Conservation (phyloP, 2,329 filamentous ascomycete genomes). For the Fonsecaea pugnacius region DNA sequence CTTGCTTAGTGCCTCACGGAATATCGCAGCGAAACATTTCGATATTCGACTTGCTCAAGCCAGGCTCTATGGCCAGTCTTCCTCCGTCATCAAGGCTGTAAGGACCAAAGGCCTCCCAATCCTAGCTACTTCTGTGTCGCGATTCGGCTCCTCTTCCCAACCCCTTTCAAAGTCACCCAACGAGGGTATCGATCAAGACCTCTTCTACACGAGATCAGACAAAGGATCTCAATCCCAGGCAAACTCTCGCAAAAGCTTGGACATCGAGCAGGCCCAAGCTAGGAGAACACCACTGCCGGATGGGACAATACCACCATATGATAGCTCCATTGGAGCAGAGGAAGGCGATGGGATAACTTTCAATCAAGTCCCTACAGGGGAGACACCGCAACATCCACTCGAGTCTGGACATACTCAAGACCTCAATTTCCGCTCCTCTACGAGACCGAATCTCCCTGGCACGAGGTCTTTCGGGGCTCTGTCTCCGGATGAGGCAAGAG, state of each 20-base stretch:
- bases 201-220: constrained; percentile 53
- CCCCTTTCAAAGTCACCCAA: constrained; percentile 20
- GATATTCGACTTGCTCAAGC: constrained; percentile 64
- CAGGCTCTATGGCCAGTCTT: constrained; percentile 67
- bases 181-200: constrained; percentile 55
- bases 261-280: constrained; percentile 54
- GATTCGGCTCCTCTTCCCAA: constrained; percentile 47
- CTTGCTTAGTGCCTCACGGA: constrained; percentile 70
- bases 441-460: constrained; percentile 48
- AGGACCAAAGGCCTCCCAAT: constrained; percentile 50
- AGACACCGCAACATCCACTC: constrained; percentile 38
- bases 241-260: constrained; percentile 46
- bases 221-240: constrained; percentile 48
- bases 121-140: constrained; percentile 30
- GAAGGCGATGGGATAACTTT: constrained; percentile 32
- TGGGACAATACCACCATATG: constrained; percentile 52
- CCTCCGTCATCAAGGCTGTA: constrained; percentile 65
- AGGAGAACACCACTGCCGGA: constrained; percentile 53
- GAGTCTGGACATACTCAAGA: constrained; percentile 40
- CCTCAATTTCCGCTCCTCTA: constrained; percentile 47
- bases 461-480: constrained; percentile 41
- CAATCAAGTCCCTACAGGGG: constrained; percentile 36
- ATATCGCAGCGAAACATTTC: constrained; percentile 67
- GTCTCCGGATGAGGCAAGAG: constrained; percentile 51
- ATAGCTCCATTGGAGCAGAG: constrained; percentile 28